Base-by-base conservation (phyloP, 1,284 basidiomycete genomes). In the Singerocomus rubriflavus region DNA sequence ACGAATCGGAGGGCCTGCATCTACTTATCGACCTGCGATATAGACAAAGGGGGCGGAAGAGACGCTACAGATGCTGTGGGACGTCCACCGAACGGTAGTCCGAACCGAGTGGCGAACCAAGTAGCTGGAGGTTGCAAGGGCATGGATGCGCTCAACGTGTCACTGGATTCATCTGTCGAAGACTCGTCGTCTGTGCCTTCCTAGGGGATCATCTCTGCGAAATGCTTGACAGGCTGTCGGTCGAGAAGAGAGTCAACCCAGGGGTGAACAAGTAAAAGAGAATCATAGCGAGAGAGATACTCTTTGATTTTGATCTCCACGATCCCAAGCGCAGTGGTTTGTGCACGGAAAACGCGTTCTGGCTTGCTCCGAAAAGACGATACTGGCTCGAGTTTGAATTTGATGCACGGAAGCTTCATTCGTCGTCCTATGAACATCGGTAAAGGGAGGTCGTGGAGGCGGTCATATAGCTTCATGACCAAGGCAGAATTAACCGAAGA, bases 381-480 rank as follows among this genome's bases (percentile, higher is more conserved):
- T 25, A 50, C 2, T 11, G n/a, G 31, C 6, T 52, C 48, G 1
- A 56, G 53, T n/a, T 42, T 36, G 41, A 54, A 54, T 0, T n/a
- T 33, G 6, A 54, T 30, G 31, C 53, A 54, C 0, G 52, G 41
- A 30, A 53, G 40, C 12, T 39, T 53, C 45, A 53, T 34, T 29
- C 52, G 47, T 11, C n/a, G 38, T 2, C 30, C 54, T 4, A 27
- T 12, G 3, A 56, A 52, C 0, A 5, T 27, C 2, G 54, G 48
- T 1, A 31, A 14, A 2, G 32, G 31, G 3, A 56, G 32, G 1
- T 32, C 35, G 6, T 25, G 1, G 2, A 55, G 32, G 12, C 30
- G 40, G 6, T 53, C n/a, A 11, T 55, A 55, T 7, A 55, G 6
- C 8, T 14, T 14, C 30, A 37, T 39, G 6, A 14, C 16, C 26